These are phyloP conservation scores for Tuber microsphaerosporum DNA, from an alignment of 495 filamentous ascomycete species.

Conservation along the genomic window DNA sequence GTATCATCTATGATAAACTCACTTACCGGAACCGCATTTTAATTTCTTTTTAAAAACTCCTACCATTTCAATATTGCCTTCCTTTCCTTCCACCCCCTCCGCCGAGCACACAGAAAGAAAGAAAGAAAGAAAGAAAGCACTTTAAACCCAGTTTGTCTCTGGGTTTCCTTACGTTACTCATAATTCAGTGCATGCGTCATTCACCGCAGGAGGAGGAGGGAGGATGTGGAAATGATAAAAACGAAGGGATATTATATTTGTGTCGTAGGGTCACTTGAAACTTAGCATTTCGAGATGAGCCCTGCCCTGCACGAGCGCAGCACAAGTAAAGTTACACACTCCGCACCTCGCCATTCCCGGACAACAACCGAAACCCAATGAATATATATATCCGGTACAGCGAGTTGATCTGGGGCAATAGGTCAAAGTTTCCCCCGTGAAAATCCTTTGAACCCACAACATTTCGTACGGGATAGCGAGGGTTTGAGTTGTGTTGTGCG, in stretches of 20 bases:
- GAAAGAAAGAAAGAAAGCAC: not conserved
- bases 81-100: not conserved
- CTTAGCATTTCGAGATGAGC: not conserved
- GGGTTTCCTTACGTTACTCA: constrained; percentile 1
- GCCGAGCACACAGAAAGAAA: not conserved
- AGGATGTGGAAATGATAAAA: not conserved
- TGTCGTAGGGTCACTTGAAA: not conserved
- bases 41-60: not conserved
- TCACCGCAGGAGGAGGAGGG: not conserved
- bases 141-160: not conserved
- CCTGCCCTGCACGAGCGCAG: not conserved
- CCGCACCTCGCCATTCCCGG: no score
- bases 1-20: not conserved
- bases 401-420: no score
- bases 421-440: no score
- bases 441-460: not conserved
- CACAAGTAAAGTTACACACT: no score
- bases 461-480: no score
- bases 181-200: not conserved
- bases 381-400: no score
- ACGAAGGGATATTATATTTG: not conserved
- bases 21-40: not conserved
- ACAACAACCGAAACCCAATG: no score
- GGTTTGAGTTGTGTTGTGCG: not conserved
- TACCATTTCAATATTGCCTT: not conserved